phyloP scores from a whole-genome alignment of 2,329 filamentous ascomycete genomes.

The Myriosclerotinia scirpicola region DNA sequence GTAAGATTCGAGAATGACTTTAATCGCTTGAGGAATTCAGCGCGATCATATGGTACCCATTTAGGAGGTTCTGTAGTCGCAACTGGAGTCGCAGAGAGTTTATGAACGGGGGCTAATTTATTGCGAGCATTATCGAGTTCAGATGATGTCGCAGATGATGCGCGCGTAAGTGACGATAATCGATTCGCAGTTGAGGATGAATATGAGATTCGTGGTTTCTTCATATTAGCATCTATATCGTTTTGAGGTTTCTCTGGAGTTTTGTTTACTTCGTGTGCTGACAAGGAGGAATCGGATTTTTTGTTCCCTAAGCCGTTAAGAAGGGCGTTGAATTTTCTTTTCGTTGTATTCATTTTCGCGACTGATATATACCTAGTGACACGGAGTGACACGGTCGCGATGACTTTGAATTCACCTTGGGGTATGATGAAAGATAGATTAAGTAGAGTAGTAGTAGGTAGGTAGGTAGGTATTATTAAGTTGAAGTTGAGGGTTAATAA shows the following conservation, averaged over 20 bases:
- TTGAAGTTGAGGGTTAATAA: no score
- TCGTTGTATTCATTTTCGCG: constrained; percentile 67
- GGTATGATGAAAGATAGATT: not conserved
- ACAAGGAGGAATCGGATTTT: constrained; percentile 46
- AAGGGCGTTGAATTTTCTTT: constrained; percentile 77
- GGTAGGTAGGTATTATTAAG: no score
- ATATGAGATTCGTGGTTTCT: constrained; percentile 38
- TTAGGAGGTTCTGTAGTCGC: constrained; percentile 52
- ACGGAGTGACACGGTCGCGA: constrained; percentile 11
- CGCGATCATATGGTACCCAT: constrained; percentile 84
- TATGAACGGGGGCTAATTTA: constrained; percentile 33
- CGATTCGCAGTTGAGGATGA: constrained; percentile 24
- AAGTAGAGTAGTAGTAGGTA: not conserved
- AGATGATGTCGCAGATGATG: constrained; percentile 13
- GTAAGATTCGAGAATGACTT: constrained; percentile 89
- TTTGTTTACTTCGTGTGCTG: constrained; percentile 42
- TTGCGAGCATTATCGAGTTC: constrained; percentile 29
- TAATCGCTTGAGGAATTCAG: constrained; percentile 75
- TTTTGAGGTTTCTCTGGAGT: constrained; percentile 41
- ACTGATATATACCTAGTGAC: not conserved
- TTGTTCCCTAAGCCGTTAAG: constrained; percentile 62
- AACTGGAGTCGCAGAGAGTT: constrained; percentile 24
- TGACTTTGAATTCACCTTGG: not conserved
- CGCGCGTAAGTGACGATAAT: constrained; percentile 21
- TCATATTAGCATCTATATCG: constrained; percentile 32